Percentiles rank a stretch among this genome's conserved stretches.
Conservation (phyloP, 495 filamentous ascomycete genomes). For the Hyaloscypha hepaticicola region DNA sequence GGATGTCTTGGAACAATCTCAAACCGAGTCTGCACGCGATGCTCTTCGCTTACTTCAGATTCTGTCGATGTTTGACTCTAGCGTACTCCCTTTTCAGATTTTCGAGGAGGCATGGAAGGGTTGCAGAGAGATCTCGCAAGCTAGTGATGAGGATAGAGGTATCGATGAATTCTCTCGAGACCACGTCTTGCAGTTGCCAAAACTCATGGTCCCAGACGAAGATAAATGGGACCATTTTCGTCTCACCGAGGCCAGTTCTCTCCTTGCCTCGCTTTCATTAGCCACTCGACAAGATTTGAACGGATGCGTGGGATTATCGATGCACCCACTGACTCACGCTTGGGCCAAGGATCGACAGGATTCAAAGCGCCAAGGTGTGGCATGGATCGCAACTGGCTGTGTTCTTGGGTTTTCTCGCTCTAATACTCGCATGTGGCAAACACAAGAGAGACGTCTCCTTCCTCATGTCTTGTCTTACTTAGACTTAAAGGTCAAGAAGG, state of each 20-base stretch:
- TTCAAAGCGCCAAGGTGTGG: slow-evolving; percentile 16
- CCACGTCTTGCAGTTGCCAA: slow-evolving; percentile 32
- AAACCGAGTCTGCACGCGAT: slow-evolving; percentile 32
- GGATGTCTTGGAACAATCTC: slow-evolving; percentile 29
- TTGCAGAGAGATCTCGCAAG: slow-evolving; percentile 13
- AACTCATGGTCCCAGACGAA: slow-evolving; percentile 20
- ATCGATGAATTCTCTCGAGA: slow-evolving; percentile 18
- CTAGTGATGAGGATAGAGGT: slow-evolving; percentile 4
- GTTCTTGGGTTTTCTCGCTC: slow-evolving; percentile 27
- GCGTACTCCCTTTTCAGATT: slow-evolving; percentile 38
- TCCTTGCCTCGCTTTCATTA: slow-evolving; percentile 33
- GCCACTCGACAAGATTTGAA: slow-evolving; percentile 23
- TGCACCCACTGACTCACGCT: slow-evolving; percentile 28
- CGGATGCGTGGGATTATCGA: slow-evolving; percentile 21
- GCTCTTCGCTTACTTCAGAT: slow-evolving; percentile 41
- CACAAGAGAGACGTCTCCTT: slow-evolving; percentile 26
- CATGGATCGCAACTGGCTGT: slow-evolving; percentile 27
- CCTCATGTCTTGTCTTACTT: slow-evolving; percentile 33
- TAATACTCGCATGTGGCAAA: slow-evolving; percentile 20
- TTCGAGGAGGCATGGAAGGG: slow-evolving; percentile 30
- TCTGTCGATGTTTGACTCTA: slow-evolving; percentile 40
- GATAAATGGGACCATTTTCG: slow-evolving; percentile 33
- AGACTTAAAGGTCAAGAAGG: slow-evolving; percentile 18
- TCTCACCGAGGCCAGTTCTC: slow-evolving; percentile 28
- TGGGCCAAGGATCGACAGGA: slow-evolving; percentile 28